Evolutionary conservation across 352 stramenopile species (phyloP).

Genomic region (Pythium periplocum): DNA sequence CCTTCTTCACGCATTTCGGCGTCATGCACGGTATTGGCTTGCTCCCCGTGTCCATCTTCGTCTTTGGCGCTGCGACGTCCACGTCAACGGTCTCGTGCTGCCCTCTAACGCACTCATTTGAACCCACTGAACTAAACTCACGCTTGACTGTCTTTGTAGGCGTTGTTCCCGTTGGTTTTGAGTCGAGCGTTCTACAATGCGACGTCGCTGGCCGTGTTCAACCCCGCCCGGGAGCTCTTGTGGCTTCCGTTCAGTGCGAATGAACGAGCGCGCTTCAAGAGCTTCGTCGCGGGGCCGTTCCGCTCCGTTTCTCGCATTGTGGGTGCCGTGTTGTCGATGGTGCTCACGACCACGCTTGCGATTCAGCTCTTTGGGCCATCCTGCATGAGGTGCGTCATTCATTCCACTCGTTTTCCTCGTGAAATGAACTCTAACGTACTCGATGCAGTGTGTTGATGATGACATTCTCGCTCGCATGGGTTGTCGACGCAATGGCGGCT

Average conservation of each 20-base stretch:
- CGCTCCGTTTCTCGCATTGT: conserved; percentile 75
- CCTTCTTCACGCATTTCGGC: conserved; percentile 81
- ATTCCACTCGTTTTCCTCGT: neutral
- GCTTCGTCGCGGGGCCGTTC: conserved; percentile 75
- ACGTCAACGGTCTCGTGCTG: conserved; percentile 30
- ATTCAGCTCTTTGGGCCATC: conserved; percentile 38
- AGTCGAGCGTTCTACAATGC: conserved; percentile 77
- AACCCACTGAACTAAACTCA: too few species aligned
- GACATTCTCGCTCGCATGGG: conserved; percentile 48
- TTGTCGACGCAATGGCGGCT: conserved; percentile 63
- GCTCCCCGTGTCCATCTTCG: conserved; percentile 61
- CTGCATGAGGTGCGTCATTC: conserved; percentile 41
- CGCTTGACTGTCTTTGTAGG: conserved; percentile 18
- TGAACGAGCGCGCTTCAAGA: conserved; percentile 71
- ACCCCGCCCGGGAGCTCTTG: conserved; percentile 77
- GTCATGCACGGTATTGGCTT: conserved; percentile 82
- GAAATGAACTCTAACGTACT: neutral
- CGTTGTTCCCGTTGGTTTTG: conserved; percentile 49
- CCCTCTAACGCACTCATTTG: too few species aligned
- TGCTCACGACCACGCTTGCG: conserved; percentile 45
- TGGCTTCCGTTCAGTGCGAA: conserved; percentile 77
- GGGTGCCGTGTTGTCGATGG: conserved; percentile 65
- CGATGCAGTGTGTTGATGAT: conserved; percentile 55
- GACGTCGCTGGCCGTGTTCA: conserved; percentile 77
- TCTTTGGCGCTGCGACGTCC: conserved; percentile 65